phyloP scores from a whole-genome alignment of 176 grass and related monocot species.

The Thinopyrum elongatum region DNA sequence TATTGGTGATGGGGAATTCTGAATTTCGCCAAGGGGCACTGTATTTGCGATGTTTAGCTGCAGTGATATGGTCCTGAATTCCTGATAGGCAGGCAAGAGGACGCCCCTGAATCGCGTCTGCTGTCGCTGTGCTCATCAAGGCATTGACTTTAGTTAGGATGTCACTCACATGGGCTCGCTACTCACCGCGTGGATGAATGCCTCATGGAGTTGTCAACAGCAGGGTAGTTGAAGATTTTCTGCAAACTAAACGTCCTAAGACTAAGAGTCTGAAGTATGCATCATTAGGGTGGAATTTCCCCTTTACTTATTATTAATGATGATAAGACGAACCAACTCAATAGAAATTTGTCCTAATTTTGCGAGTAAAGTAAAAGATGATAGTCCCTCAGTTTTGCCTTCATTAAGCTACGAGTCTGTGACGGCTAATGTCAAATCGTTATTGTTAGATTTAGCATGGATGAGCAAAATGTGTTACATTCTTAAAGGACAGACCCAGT shows the following conservation, averaged over 20 bases:
- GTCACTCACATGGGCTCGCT: neutral
- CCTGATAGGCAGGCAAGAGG: neutral
- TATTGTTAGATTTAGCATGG: neutral
- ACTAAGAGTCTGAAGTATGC: neutral
- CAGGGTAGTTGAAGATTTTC: constrained; percentile 1
- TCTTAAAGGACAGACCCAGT: too few relatives aligned
- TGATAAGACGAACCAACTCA: neutral
- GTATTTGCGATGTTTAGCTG: neutral
- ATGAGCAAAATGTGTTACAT: neutral
- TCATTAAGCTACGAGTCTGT: neutral
- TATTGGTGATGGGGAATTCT: neutral
- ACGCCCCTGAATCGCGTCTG: neutral
- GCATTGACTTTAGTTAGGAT: neutral
- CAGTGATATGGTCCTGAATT: neutral
- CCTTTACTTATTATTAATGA: neutral
- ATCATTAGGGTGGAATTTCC: neutral
- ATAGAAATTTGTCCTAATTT: neutral
- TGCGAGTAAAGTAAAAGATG: neutral
- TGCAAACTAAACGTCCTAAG: neutral
- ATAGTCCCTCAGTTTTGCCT: neutral
- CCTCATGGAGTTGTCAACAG: neutral
- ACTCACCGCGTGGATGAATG: neutral
- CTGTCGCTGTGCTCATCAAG: neutral
- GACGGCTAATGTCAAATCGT: neutral
- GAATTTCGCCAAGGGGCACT: neutral